phyloP scores from a whole-genome alignment of 106 monocot species.

The Dendrobium chrysotoxum region DNA sequence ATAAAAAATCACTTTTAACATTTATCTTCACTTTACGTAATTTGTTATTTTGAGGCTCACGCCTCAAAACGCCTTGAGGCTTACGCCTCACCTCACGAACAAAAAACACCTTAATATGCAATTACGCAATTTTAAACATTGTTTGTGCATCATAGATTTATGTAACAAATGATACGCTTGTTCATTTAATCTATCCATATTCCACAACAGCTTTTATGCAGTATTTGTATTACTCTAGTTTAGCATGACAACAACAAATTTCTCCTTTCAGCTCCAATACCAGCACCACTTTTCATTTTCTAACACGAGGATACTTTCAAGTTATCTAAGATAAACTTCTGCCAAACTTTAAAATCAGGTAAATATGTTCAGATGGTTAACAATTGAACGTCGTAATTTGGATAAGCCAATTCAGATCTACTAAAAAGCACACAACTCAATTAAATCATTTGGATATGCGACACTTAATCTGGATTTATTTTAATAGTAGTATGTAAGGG shows the following conservation, averaged over 20 bases:
- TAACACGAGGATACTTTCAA: background rate
- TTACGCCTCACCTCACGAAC: no score
- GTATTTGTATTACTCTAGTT: background rate
- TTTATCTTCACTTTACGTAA: no score
- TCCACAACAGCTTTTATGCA: background rate
- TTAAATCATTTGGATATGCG: background rate
- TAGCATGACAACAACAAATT: background rate
- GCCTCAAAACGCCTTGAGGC: no score
- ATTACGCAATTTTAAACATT: no score
- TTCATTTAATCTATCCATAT: background rate
- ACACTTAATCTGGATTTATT: background rate
- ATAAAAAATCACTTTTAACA: no score
- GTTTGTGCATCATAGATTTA: no score
- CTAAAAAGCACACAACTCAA: background rate
- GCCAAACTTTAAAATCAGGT: background rate
- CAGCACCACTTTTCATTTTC: background rate
- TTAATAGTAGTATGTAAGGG: conserved; percentile 1
- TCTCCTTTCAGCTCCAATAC: background rate
- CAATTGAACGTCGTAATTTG: background rate
- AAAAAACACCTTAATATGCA: no score
- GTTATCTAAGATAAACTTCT: background rate
- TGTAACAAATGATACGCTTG: background rate
- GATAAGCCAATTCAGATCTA: background rate
- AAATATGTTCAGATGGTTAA: background rate
- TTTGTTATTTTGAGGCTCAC: no score